Evolutionary conservation across 495 filamentous ascomycete genomes (phyloP).

Genomic region (Articulospora tetracladia): DNA sequence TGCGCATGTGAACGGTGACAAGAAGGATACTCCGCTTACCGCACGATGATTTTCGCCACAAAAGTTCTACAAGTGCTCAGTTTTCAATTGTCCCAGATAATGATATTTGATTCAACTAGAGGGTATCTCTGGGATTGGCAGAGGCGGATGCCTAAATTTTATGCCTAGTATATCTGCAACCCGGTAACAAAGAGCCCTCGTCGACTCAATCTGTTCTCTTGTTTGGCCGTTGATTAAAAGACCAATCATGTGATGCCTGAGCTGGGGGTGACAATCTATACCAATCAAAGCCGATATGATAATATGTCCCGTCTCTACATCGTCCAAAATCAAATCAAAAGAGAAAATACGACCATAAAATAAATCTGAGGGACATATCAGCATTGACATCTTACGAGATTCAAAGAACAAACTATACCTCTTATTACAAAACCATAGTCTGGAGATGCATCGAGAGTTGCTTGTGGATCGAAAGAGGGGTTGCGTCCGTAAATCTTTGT

Average conservation of each 20-base stretch:
- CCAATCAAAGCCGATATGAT: neutral
- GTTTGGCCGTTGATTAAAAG: neutral
- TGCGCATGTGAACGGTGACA: no score
- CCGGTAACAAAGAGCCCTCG: neutral
- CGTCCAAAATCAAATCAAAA: neutral
- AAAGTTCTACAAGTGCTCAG: no score
- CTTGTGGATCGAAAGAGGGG: neutral
- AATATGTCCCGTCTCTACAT: neutral
- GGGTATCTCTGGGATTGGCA: neutral
- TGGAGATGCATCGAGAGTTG: neutral
- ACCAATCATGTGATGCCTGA: neutral
- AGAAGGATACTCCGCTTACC: no score
- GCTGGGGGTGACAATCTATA: neutral
- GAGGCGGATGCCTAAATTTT: neutral
- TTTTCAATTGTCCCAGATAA: no score
- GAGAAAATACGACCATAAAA: neutral
- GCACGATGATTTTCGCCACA: no score
- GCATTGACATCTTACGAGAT: neutral
- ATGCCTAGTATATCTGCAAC: neutral
- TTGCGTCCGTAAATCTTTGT: neutral
- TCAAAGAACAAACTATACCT: neutral
- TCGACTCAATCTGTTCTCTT: neutral
- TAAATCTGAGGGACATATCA: neutral
- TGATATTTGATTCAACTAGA: no score
- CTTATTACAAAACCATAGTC: neutral